phyloP scores from a whole-genome alignment of 2,329 filamentous ascomycete genomes.

The Pseudogymnoascus sp. region DNA sequence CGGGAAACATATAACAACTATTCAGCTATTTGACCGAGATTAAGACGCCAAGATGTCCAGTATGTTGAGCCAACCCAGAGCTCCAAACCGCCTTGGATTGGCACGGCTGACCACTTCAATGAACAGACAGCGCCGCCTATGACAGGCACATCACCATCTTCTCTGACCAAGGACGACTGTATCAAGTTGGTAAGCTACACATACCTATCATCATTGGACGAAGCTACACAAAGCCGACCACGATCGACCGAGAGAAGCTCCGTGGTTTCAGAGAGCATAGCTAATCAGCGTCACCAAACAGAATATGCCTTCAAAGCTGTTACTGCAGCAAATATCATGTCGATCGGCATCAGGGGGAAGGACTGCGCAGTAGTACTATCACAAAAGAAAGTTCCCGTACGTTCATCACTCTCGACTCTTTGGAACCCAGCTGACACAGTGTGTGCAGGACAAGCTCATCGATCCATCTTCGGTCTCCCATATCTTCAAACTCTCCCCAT shows the following conservation, averaged over 20 bases:
- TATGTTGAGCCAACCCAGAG: slow-evolving; percentile 22
- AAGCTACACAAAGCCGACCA: neutral
- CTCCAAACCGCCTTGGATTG: slow-evolving; percentile 3
- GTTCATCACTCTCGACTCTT: slow-evolving; percentile 31
- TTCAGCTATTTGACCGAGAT: neutral
- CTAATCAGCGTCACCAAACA: slow-evolving; percentile 33
- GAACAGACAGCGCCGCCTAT: slow-evolving; percentile 73
- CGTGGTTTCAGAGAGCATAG: slow-evolving; percentile 4
- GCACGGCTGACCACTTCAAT: slow-evolving; percentile 21
- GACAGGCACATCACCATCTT: slow-evolving; percentile 99
- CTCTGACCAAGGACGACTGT: slow-evolving; percentile 94
- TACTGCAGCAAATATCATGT: slow-evolving; percentile 98
- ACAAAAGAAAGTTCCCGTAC: slow-evolving; percentile 98
- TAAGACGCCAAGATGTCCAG: slow-evolving; percentile 31
- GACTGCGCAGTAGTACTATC: slow-evolving; percentile 94
- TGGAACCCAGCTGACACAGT: slow-evolving; percentile 19
- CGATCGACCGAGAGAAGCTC: neutral
- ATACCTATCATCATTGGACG: neutral
- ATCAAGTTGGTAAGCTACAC: slow-evolving; percentile 85
- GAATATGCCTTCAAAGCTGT: slow-evolving; percentile 99
- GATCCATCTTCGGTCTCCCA: slow-evolving; percentile 94
- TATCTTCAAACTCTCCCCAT: slow-evolving; percentile 93
- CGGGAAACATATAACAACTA: neutral
- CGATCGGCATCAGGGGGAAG: slow-evolving; percentile 90
- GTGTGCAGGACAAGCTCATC: slow-evolving; percentile 86